These are phyloP conservation scores for Blastomyces silverae DNA, from an alignment of 2,329 filamentous ascomycete genomes.

Conservation along the genomic window DNA sequence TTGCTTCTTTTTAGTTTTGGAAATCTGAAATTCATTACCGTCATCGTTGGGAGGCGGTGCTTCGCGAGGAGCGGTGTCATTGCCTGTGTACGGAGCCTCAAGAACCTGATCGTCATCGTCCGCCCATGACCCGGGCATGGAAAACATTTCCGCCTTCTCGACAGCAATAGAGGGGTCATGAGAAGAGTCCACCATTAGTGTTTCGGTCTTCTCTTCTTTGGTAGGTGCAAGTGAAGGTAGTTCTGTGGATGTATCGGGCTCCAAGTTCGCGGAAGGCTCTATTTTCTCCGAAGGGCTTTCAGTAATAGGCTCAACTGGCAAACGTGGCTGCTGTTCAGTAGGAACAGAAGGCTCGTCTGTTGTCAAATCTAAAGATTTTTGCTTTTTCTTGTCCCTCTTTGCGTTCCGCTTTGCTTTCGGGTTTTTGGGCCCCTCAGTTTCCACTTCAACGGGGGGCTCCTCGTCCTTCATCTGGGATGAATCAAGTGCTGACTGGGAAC, in stretches of 20 bases:
- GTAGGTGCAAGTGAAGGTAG: not conserved
- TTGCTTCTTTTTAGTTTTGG: conserved; percentile 34
- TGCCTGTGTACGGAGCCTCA: conserved; percentile 21
- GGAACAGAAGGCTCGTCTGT: not conserved
- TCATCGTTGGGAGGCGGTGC: conserved; percentile 32
- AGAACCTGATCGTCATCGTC: conserved; percentile 22
- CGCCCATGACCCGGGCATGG: conserved; percentile 3
- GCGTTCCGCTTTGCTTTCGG: conserved; percentile 35
- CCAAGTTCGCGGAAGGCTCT: not conserved
- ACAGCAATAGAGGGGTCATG: not conserved
- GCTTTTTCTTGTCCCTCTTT: conserved; percentile 16
- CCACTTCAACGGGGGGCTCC: conserved; percentile 5
- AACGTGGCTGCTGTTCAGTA: not conserved
- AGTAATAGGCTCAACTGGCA: not conserved
- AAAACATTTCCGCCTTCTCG: not conserved
- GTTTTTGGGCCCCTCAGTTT: conserved; percentile 19
- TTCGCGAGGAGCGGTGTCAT: conserved; percentile 25
- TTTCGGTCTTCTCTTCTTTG: not conserved
- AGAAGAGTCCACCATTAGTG: not conserved
- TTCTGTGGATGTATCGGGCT: not conserved
- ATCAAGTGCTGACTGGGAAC: not conserved
- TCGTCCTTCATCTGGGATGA: not conserved
- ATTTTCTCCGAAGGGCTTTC: not conserved
- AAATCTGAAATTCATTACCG: conserved; percentile 43
- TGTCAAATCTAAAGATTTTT: conserved; percentile 2